phyloP scores from a whole-genome alignment of 371 early-diverging fungal genomes.

The Mucor piriformis region DNA sequence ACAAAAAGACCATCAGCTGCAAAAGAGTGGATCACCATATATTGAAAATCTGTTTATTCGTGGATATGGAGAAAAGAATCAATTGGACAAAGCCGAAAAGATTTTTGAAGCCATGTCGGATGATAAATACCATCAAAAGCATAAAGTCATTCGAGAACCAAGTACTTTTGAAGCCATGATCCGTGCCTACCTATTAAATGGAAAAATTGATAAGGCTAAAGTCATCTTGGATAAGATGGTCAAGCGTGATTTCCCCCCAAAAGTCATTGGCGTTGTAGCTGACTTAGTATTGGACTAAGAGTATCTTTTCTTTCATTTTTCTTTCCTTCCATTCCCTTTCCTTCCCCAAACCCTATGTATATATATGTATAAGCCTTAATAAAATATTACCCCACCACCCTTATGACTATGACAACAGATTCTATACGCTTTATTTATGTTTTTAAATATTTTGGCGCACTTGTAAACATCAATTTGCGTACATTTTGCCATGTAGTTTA shows the following conservation, averaged over 20 bases:
- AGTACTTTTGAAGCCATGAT: conserved; percentile 71
- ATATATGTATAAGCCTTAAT: no score
- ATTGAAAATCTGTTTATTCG: conserved; percentile 70
- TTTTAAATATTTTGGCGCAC: no score
- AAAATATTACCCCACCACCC: no score
- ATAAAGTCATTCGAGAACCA: conserved; percentile 57
- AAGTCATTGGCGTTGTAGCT: conserved; percentile 47
- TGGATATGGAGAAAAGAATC: conserved; percentile 55
- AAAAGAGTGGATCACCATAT: conserved; percentile 55
- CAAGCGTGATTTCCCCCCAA: conserved; percentile 52
- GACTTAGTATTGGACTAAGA: conserved; percentile 22
- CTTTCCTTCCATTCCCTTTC: no score
- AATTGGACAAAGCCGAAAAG: conserved; percentile 47
- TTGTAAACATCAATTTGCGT: no score
- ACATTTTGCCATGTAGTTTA: background rate
- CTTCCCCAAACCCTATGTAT: background rate
- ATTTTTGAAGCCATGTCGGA: conserved; percentile 63
- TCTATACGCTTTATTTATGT: no score
- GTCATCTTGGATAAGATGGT: conserved; percentile 43
- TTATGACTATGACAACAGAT: no score
- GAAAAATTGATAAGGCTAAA: conserved; percentile 47
- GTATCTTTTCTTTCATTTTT: no score
- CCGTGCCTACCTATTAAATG: conserved; percentile 54
- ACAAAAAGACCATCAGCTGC: conserved; percentile 16
- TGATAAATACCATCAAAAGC: conserved; percentile 29